A percentile compares a stretch with the other conserved stretches of the same genome.
Evolutionary conservation across 495 filamentous ascomycete genomes (phyloP).

Genomic region (Astrothelium macrocarpum): DNA sequence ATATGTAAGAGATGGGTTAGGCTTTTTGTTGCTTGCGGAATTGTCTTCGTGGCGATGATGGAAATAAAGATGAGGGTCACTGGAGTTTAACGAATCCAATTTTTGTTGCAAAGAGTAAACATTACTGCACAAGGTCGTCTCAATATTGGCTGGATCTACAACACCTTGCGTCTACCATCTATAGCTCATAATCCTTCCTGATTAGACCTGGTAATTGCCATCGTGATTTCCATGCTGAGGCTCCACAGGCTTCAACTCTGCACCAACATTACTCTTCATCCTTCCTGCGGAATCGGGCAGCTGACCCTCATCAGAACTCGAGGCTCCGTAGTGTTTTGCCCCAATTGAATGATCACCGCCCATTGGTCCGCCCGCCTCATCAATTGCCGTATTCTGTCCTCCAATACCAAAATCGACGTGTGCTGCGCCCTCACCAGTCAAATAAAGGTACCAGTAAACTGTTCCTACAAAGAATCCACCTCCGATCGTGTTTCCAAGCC

Average conservation of each 20-base stretch:
- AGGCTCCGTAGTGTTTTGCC: neutral
- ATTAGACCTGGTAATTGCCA: neutral
- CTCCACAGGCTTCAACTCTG: neutral
- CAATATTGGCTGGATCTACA: no score
- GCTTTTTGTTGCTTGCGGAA: no score
- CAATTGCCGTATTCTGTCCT: neutral
- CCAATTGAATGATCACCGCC: neutral
- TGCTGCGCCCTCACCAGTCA: neutral
- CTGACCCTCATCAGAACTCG: neutral
- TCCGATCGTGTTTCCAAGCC: constrained; percentile 49
- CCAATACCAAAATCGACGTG: constrained; percentile 2
- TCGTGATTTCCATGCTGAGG: neutral
- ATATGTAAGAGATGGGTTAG: neutral
- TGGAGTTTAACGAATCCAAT: no score
- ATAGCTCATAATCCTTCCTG: no score
- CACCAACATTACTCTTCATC: neutral
- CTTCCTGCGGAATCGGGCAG: neutral
- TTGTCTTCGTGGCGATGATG: no score
- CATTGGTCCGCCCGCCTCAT: neutral
- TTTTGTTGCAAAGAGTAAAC: no score
- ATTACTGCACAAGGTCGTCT: no score
- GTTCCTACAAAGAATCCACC: constrained; percentile 13
- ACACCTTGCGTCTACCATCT: no score
- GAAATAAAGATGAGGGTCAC: no score
- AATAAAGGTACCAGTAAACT: constrained; percentile 13